Evolutionary conservation across 2,329 filamentous ascomycete genomes (phyloP).

Genomic region (Ceratocystis ficicola): DNA sequence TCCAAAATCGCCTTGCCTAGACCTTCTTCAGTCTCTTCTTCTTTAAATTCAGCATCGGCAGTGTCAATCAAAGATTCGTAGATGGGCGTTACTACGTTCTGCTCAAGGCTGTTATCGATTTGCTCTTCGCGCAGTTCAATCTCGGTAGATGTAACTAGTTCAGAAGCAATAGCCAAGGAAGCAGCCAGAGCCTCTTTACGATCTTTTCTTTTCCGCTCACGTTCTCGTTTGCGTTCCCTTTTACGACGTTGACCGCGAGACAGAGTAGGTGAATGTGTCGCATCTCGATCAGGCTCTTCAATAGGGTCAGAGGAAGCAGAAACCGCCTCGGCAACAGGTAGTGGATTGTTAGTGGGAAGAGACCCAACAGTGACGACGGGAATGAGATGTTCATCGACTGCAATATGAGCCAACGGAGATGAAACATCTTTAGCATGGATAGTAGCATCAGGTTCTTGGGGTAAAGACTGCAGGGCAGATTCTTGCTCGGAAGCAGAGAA

Average conservation of each 20-base stretch:
- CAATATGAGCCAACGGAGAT: background rate
- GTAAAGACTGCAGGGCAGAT: background rate
- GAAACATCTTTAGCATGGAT: background rate
- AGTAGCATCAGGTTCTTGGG: background rate
- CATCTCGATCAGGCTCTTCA: background rate
- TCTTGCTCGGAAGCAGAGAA: background rate
- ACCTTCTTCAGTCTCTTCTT: background rate
- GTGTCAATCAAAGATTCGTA: background rate
- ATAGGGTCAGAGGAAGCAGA: background rate
- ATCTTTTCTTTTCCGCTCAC: background rate
- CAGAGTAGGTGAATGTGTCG: background rate
- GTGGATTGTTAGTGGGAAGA: background rate
- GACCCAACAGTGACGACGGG: background rate
- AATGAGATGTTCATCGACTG: background rate
- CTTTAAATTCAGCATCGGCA: background rate
- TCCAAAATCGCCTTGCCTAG: background rate
- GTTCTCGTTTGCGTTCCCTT: background rate
- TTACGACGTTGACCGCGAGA: constrained; percentile 3
- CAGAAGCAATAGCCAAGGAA: background rate
- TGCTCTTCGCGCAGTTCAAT: background rate
- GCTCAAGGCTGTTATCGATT: background rate
- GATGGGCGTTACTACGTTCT: no score
- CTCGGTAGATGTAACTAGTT: background rate
- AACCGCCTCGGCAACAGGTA: background rate
- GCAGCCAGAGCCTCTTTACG: background rate